These are phyloP conservation scores for Strobilomyces dryophilus DNA, from an alignment of 768 basidiomycete genomes.

Conservation along the genomic window DNA sequence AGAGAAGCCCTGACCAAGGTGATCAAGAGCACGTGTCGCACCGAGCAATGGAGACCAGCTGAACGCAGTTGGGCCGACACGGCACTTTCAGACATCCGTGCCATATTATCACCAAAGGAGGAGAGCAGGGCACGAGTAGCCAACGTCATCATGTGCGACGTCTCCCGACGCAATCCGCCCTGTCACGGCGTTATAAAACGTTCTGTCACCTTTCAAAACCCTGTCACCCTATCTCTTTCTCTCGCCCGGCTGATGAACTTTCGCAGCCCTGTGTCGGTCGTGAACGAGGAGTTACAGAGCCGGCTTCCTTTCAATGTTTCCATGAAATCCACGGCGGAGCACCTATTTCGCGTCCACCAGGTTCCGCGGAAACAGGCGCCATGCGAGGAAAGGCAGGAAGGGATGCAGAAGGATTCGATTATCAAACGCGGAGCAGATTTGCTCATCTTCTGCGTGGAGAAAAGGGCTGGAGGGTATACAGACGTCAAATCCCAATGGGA, in stretches of 20 bases:
- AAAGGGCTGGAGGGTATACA: not conserved
- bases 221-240: slow-evolving; percentile 6
- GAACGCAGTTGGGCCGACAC: slow-evolving; percentile 26
- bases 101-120: slow-evolving; percentile 18
- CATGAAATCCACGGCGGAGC: slow-evolving; percentile 4
- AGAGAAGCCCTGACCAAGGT: slow-evolving; percentile 16
- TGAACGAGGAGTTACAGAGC: slow-evolving; percentile 5
- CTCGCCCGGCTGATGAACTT: slow-evolving; percentile 7
- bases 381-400: slow-evolving; percentile 5
- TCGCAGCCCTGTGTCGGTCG: slow-evolving; percentile 22
- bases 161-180: not conserved
- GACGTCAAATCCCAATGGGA: slow-evolving; percentile 23
- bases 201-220: slow-evolving; percentile 22
- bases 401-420: not conserved
- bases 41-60: slow-evolving; percentile 24
- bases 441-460: slow-evolving; percentile 23
- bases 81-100: slow-evolving; percentile 23
- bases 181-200: slow-evolving; percentile 5
- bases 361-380: slow-evolving; percentile 7
- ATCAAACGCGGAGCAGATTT: slow-evolving; percentile 24
- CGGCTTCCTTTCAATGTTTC: slow-evolving; percentile 21
- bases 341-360: slow-evolving; percentile 21
- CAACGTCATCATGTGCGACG: slow-evolving; percentile 26
- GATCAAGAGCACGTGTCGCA: slow-evolving; percentile 17
- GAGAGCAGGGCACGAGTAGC: slow-evolving; percentile 3